Percentiles rank a stretch among this genome's conserved stretches.
These are phyloP conservation scores for Talaromyces ruber DNA, from an alignment of 495 filamentous ascomycete species.

Conservation along the genomic window DNA sequence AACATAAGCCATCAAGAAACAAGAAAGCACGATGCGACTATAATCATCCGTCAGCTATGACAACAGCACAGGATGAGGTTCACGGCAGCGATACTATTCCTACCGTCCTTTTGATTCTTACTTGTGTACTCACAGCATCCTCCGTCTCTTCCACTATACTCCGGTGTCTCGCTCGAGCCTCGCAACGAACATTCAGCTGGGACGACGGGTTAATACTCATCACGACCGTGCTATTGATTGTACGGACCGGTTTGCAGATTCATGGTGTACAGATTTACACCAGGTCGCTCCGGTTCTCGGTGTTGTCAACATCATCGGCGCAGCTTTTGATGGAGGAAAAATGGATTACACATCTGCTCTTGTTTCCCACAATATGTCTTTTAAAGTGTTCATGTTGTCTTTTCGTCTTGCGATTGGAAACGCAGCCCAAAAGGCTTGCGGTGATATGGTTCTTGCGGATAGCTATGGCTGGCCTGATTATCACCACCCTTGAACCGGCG, in stretches of 20 bases:
- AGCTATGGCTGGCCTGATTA: background rate
- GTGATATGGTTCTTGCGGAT: background rate
- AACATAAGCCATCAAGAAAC: background rate
- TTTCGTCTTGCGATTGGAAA: background rate
- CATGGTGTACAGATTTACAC: background rate
- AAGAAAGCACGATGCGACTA: background rate
- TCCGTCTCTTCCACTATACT: background rate
- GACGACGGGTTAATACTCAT: background rate
- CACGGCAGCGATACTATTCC: background rate
- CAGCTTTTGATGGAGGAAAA: background rate
- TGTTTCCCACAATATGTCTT: background rate
- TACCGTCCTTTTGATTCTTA: background rate
- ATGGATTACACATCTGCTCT: background rate
- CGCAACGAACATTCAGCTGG: background rate
- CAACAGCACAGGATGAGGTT: background rate
- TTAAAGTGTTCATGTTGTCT: background rate
- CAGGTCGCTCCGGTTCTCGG: background rate
- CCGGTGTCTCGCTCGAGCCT: background rate
- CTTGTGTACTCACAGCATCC: background rate
- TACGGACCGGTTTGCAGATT: background rate
- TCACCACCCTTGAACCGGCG: background rate
- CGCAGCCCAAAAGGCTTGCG: background rate
- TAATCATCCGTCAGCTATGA: background rate
- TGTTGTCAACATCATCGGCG: background rate
- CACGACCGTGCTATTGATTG: background rate